Evolutionary conservation across 495 filamentous ascomycete genomes (phyloP).

Genomic region (Podospora fimiseda): DNA sequence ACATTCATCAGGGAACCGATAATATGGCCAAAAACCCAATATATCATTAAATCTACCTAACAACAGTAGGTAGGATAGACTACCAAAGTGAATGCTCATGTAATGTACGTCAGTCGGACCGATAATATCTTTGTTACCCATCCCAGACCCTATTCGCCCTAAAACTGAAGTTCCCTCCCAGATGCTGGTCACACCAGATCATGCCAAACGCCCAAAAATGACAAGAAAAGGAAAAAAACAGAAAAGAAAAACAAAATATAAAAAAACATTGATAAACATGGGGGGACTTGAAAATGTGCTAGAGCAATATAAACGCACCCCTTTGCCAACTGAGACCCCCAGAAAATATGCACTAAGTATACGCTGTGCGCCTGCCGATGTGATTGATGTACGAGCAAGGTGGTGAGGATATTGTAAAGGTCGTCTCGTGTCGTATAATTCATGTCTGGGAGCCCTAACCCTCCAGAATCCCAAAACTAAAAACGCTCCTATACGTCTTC

Average conservation of each 20-base stretch:
- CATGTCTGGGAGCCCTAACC: no score
- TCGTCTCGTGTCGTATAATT: neutral
- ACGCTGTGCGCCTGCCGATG: neutral
- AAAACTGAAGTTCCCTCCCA: no score
- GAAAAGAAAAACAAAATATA: slow-evolving; percentile 5
- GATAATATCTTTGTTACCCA: no score
- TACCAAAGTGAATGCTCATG: no score
- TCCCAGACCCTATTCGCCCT: no score
- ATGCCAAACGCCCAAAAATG: neutral
- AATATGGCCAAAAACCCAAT: no score
- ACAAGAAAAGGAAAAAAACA: neutral
- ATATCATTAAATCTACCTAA: no score
- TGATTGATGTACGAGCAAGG: neutral
- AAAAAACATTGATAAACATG: neutral
- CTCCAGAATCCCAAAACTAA: neutral
- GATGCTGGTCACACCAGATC: neutral
- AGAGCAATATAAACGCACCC: neutral
- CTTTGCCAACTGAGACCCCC: neutral
- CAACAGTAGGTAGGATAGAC: no score
- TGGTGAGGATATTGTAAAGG: neutral
- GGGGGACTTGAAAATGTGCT: neutral
- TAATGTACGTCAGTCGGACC: no score
- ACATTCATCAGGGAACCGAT: no score
- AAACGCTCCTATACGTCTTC: slow-evolving; percentile 29
- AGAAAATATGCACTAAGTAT: neutral